Evolutionary conservation across 805 yeast genomes (phyloP).

Genomic region (Schwanniomyces polymorphus): DNA sequence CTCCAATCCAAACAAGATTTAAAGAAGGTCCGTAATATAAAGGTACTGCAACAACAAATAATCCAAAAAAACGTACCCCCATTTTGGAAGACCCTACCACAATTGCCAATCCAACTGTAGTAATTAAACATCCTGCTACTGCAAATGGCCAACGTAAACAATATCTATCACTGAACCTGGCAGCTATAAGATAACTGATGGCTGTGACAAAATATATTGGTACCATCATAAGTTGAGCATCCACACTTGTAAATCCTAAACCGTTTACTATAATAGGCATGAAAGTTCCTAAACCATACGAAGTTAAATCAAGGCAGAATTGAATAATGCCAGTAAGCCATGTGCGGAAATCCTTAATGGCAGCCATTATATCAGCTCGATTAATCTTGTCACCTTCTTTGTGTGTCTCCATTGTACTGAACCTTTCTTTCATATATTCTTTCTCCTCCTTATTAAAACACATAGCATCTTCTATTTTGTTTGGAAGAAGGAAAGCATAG

Average conservation of each 20-base stretch:
- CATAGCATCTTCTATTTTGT: slow-evolving; percentile 37
- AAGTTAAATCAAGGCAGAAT: slow-evolving; percentile 42
- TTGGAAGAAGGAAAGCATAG: slow-evolving; percentile 38
- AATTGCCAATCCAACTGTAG: slow-evolving; percentile 31
- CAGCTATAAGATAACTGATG: slow-evolving; percentile 17
- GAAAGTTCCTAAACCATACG: slow-evolving; percentile 45
- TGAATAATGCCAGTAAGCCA: slow-evolving; percentile 36
- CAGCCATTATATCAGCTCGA: slow-evolving; percentile 12
- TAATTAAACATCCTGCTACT: slow-evolving; percentile 19
- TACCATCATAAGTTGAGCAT: slow-evolving; percentile 40
- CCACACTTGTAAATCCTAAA: slow-evolving; percentile 23
- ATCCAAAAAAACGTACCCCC: slow-evolving; percentile 36
- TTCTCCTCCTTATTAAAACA: slow-evolving; percentile 39
- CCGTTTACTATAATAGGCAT: slow-evolving; percentile 39
- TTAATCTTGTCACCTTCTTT: slow-evolving; percentile 30
- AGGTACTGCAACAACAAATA: slow-evolving; percentile 33
- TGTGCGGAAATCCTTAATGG: slow-evolving; percentile 34
- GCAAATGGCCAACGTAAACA: slow-evolving; percentile 31
- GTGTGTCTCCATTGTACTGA: slow-evolving; percentile 31
- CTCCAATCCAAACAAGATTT: slow-evolving; percentile 44
- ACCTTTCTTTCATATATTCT: slow-evolving; percentile 33
- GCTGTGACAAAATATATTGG: slow-evolving; percentile 40
- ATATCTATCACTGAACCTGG: slow-evolving; percentile 25
- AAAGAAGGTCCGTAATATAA: slow-evolving; percentile 38
- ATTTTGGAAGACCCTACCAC: slow-evolving; percentile 24